Evolutionary conservation across 306 rosid species (phyloP).

Genomic region (Cucurbita maxima): DNA sequence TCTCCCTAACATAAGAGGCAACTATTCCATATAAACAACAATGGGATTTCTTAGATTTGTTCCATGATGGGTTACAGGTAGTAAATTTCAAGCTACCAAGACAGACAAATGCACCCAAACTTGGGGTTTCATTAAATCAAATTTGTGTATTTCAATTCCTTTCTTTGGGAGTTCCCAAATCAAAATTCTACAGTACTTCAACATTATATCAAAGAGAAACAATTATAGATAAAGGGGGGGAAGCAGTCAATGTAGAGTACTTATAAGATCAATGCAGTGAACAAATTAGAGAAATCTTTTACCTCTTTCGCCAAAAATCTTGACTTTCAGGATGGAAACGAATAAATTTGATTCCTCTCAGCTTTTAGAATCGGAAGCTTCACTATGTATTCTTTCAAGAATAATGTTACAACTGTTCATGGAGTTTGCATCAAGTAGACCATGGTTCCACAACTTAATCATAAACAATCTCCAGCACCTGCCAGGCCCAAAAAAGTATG

Average conservation of each 20-base stretch:
- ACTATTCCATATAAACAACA: neutral
- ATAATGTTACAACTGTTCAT: slow-evolving; percentile 31
- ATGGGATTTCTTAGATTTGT: neutral
- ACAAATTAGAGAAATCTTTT: neutral
- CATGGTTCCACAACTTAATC: slow-evolving; percentile 59
- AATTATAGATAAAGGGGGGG: neutral
- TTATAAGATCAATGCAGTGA: neutral
- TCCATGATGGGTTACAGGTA: neutral
- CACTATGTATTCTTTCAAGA: slow-evolving; percentile 31
- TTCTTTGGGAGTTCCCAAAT: neutral
- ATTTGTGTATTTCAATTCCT: neutral
- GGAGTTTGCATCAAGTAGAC: slow-evolving; percentile 43
- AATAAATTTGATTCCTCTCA: slow-evolving; percentile 5
- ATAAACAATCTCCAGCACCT: slow-evolving; percentile 63
- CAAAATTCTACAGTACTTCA: neutral
- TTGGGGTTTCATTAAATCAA: neutral
- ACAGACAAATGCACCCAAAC: neutral
- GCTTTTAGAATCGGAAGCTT: slow-evolving; percentile 23
- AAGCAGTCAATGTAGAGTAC: neutral
- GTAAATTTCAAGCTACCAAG: neutral
- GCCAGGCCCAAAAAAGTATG: slow-evolving; percentile 12
- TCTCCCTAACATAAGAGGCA: neutral
- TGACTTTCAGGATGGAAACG: neutral
- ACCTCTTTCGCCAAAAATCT: neutral
- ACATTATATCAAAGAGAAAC: neutral